A percentile compares a stretch with the other conserved stretches of the same genome.
Evolutionary conservation across 2,329 filamentous ascomycete genomes (phyloP).

Genomic region (Phialophora verrucosa): DNA sequence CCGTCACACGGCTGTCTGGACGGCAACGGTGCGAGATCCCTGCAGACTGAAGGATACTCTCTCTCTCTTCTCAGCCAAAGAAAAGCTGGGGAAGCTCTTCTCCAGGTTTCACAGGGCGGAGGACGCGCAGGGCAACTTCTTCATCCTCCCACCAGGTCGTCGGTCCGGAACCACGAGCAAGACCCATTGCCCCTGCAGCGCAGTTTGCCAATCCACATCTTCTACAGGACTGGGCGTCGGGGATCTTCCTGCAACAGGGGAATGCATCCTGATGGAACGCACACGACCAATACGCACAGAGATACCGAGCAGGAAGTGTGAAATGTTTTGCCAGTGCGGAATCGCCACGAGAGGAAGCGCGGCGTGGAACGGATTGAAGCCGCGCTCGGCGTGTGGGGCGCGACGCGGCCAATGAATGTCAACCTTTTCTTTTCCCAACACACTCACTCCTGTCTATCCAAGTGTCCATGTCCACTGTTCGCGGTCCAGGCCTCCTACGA

Average conservation of each 20-base stretch:
- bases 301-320: background rate
- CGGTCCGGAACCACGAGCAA: slow-evolving; percentile 3
- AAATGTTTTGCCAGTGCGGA: background rate
- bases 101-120: slow-evolving; percentile 7
- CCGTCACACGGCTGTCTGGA: background rate
- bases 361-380: background rate
- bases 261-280: background rate
- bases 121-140: background rate
- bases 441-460: background rate
- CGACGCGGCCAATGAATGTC: background rate
- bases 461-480: too few relatives aligned
- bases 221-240: background rate
- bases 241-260: background rate
- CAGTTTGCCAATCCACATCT: background rate
- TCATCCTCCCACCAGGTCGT: background rate
- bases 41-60: too few relatives aligned
- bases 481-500: background rate
- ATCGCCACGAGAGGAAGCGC: background rate
- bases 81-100: slow-evolving; percentile 1
- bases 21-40: background rate
- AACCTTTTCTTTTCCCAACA: background rate
- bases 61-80: background rate
- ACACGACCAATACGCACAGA: background rate
- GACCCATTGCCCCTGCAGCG: background rate
- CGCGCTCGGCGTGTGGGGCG: background rate